Conservation (phyloP, 352 stramenopile species). For the Pythium myriotylum region DNA sequence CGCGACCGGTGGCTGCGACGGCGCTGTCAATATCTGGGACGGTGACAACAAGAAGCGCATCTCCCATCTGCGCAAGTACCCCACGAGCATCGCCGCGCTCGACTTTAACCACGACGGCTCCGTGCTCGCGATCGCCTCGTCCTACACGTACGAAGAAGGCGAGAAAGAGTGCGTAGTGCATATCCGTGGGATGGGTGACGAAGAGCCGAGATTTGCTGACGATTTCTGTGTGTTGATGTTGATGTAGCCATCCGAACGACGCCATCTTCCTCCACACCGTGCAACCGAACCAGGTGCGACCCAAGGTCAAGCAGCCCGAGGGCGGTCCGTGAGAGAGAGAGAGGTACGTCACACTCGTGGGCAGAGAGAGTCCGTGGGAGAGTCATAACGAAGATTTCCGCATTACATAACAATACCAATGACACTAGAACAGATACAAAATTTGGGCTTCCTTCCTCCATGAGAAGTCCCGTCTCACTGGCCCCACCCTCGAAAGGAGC, state of each 20-base stretch:
- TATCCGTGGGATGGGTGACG: background rate
- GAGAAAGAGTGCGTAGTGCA: constrained; percentile 89
- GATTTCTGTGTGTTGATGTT: constrained; percentile 16
- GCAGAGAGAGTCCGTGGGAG: background rate
- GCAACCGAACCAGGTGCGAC: constrained; percentile 86
- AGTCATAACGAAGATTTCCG: constrained; percentile 1
- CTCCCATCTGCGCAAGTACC: constrained; percentile 79
- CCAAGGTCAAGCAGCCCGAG: constrained; percentile 42
- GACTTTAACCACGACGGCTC: constrained; percentile 94
- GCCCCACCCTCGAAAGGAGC: background rate
- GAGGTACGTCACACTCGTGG: no score
- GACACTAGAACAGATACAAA: background rate
- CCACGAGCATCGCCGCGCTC: constrained; percentile 90
- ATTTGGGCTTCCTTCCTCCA: background rate
- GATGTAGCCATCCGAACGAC: constrained; percentile 88
- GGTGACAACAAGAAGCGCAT: constrained; percentile 96
- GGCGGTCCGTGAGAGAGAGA: constrained; percentile 1
- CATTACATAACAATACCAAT: no score
- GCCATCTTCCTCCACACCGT: constrained; percentile 93
- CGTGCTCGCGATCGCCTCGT: constrained; percentile 93
- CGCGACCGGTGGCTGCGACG: constrained; percentile 95
- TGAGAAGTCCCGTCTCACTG: constrained; percentile 1
- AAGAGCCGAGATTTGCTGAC: no score
- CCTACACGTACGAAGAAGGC: constrained; percentile 98
- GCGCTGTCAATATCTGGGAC: constrained; percentile 93